Conservation (phyloP, 306 rosid genomes). For the Oemleria cerasiformis region DNA sequence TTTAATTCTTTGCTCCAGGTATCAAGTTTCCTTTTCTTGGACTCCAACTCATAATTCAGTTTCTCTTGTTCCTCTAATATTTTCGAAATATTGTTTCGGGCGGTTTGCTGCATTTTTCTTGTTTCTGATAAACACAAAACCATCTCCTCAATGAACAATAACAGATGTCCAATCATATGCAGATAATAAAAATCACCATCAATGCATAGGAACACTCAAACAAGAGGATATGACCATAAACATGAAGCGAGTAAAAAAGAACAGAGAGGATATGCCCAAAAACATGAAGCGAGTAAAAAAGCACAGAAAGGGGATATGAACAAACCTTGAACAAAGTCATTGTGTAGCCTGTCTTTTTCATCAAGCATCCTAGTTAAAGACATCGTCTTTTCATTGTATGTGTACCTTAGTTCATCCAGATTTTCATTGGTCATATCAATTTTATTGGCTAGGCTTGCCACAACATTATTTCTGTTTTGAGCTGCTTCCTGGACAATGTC, state of each 20-base stretch:
- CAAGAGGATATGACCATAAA: neutral
- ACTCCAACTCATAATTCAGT: slow-evolving; percentile 68
- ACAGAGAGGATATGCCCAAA: too few relatives aligned
- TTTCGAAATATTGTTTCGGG: slow-evolving; percentile 59
- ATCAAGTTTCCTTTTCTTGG: slow-evolving; percentile 73
- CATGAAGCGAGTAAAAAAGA: too few relatives aligned
- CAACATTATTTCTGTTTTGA: slow-evolving; percentile 52
- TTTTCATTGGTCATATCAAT: slow-evolving; percentile 70
- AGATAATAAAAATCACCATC: neutral
- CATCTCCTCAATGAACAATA: neutral
- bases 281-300: neutral
- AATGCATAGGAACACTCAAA: neutral
- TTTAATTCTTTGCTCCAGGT: slow-evolving; percentile 78
- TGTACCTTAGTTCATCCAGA: slow-evolving; percentile 55
- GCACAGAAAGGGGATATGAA: slow-evolving; percentile 6
- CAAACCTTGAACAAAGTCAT: slow-evolving; percentile 71
- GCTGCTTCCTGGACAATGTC: slow-evolving; percentile 77
- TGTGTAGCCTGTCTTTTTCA: slow-evolving; percentile 77
- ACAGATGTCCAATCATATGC: neutral
- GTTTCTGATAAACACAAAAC: slow-evolving; percentile 47
- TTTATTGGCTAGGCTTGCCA: slow-evolving; percentile 59
- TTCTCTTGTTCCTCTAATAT: slow-evolving; percentile 82
- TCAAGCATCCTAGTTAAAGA: slow-evolving; percentile 81
- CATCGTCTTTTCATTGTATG: slow-evolving; percentile 70
- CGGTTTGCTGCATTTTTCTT: slow-evolving; percentile 67